Conservation (phyloP, 257 asterid genomes). For the Agastache rugosa region DNA sequence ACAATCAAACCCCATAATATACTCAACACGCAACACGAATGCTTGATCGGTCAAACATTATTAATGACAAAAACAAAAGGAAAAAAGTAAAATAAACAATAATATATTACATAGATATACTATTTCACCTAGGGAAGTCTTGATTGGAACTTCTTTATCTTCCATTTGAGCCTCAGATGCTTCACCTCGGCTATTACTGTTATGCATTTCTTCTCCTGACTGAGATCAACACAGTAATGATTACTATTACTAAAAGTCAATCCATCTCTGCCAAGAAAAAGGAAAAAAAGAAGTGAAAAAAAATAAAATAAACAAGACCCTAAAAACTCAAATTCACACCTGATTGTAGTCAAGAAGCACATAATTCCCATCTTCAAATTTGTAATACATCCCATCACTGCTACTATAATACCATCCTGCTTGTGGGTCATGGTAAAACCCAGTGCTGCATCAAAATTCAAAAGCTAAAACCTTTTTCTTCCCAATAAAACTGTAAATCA, state of each 20-base stretch:
- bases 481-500: background rate
- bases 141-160: conserved; percentile 43
- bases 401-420: conserved; percentile 93
- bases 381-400: conserved; percentile 83
- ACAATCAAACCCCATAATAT: background rate
- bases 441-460: conserved; percentile 66
- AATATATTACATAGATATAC: conserved; percentile 20
- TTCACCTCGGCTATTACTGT: conserved; percentile 38
- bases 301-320: background rate
- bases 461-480: background rate
- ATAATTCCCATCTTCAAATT: conserved; percentile 85
- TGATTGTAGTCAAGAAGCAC: conserved; percentile 60
- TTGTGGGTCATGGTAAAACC: conserved; percentile 85
- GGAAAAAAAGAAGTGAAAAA: too few species aligned
- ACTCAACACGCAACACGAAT: background rate
- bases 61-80: background rate
- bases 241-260: background rate
- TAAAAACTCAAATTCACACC: conserved; percentile 42
- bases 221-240: conserved; percentile 36
- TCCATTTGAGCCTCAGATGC: conserved; percentile 41
- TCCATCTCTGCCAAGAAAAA: background rate
- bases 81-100: background rate
- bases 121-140: conserved; percentile 51
- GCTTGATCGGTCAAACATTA: background rate
- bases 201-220: conserved; percentile 43